These are phyloP conservation scores for Aspergillus avenaceus DNA, from an alignment of 495 filamentous ascomycete species.

Conservation along the genomic window DNA sequence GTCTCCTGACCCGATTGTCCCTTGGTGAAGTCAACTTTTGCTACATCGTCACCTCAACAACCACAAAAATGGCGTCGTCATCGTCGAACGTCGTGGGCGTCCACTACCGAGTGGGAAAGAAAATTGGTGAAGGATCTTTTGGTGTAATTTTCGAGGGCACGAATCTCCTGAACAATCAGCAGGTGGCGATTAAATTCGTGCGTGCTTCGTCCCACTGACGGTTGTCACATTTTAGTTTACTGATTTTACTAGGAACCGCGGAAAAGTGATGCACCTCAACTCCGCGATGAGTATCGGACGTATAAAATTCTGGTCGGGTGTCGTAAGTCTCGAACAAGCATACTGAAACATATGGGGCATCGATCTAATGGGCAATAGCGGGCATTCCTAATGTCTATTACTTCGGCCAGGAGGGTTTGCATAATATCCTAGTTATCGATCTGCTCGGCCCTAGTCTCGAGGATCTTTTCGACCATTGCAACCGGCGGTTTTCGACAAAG, in stretches of 20 bases:
- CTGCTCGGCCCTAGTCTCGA: constrained; percentile 93
- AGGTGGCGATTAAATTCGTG: constrained; percentile 99
- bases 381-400: constrained; percentile 99
- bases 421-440: constrained; percentile 99
- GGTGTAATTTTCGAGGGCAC: constrained; percentile 99
- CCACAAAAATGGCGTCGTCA: constrained; percentile 73
- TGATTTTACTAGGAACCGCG: constrained; percentile 72
- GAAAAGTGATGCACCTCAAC: constrained; percentile 96
- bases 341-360: neutral
- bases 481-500: constrained; percentile 91
- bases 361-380: constrained; percentile 50
- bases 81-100: constrained; percentile 98
- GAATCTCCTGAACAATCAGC: constrained; percentile 97
- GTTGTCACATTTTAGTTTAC: neutral
- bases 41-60: constrained; percentile 12
- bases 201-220: constrained; percentile 31
- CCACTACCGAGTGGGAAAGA: constrained; percentile 98
- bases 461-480: constrained; percentile 97
- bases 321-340: constrained; percentile 62
- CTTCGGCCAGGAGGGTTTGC: constrained; percentile 96
- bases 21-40: constrained; percentile 19
- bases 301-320: constrained; percentile 99
- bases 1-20: constrained; percentile 24
- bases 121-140: constrained; percentile 98
- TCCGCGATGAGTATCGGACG: constrained; percentile 97